These are phyloP conservation scores for Beauveria sp. DNA, from an alignment of 2,329 filamentous ascomycete genomes.

Conservation along the genomic window DNA sequence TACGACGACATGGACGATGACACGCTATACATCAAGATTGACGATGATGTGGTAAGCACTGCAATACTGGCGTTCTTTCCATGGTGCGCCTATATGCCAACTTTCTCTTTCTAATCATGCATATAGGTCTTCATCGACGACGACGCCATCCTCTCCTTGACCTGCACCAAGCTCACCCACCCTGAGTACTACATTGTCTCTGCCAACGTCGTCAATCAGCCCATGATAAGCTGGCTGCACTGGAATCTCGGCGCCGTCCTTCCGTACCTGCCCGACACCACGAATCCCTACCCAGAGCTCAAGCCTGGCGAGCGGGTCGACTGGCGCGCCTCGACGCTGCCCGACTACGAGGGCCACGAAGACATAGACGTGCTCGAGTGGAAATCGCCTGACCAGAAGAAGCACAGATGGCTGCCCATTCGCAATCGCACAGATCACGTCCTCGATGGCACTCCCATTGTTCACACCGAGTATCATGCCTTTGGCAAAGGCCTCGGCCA, in stretches of 20 bases:
- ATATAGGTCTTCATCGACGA: slow-evolving; percentile 29
- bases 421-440: slow-evolving; percentile 25
- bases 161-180: slow-evolving; percentile 43
- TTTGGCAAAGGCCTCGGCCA: slow-evolving; percentile 36
- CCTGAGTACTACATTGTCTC: slow-evolving; percentile 44
- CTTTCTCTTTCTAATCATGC: background rate
- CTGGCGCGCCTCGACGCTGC: slow-evolving; percentile 34
- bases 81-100: background rate
- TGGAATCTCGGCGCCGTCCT: slow-evolving; percentile 43
- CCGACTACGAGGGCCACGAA: slow-evolving; percentile 23
- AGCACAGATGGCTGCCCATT: slow-evolving; percentile 45
- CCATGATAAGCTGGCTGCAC: slow-evolving; percentile 45
- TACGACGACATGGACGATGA: slow-evolving; percentile 40
- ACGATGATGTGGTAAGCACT: slow-evolving; percentile 29
- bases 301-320: slow-evolving; percentile 19
- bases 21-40: slow-evolving; percentile 32
- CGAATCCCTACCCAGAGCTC: slow-evolving; percentile 17
- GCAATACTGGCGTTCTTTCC: background rate
- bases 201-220: slow-evolving; percentile 50
- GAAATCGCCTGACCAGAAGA: slow-evolving; percentile 27
- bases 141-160: slow-evolving; percentile 40
- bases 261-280: slow-evolving; percentile 44
- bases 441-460: slow-evolving; percentile 38
- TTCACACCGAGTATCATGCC: slow-evolving; percentile 37
- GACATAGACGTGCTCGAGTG: slow-evolving; percentile 24